These are phyloP conservation scores for Lunularia cruciata DNA, from an alignment of 225 moss, liverwort and hornwort genomes.

Conservation along the genomic window DNA sequence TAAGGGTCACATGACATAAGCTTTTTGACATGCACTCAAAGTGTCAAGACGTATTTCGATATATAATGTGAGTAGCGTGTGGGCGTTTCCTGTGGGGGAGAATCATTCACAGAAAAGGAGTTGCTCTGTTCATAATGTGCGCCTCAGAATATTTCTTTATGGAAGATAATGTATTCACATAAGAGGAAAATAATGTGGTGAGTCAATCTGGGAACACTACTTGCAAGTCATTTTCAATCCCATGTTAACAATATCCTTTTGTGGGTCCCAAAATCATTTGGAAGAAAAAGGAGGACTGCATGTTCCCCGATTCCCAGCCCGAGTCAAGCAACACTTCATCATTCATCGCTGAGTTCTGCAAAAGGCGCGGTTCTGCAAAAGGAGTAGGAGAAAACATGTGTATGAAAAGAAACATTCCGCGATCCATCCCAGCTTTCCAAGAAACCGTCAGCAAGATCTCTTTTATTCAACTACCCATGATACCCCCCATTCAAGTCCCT, in stretches of 20 bases:
- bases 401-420: neutral
- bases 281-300: neutral
- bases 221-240: conserved; percentile 1
- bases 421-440: conserved; percentile 6
- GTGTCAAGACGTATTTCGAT: neutral
- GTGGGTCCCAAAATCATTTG: conserved; percentile 14
- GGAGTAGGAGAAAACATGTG: neutral
- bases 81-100: neutral
- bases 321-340: conserved; percentile 2
- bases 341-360: neutral
- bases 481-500: neutral
- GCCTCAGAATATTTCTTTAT: neutral
- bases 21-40: conserved; percentile 6
- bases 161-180: neutral
- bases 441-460: conserved; percentile 4
- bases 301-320: conserved; percentile 13
- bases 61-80: no score
- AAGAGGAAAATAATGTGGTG: neutral
- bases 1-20: neutral
- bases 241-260: conserved; percentile 2
- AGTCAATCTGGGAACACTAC: neutral
- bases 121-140: neutral
- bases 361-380: no score
- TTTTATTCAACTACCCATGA: neutral
- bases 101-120: neutral